Base-by-base conservation (phyloP, 495 filamentous ascomycete genomes). In the Podospora conica region DNA sequence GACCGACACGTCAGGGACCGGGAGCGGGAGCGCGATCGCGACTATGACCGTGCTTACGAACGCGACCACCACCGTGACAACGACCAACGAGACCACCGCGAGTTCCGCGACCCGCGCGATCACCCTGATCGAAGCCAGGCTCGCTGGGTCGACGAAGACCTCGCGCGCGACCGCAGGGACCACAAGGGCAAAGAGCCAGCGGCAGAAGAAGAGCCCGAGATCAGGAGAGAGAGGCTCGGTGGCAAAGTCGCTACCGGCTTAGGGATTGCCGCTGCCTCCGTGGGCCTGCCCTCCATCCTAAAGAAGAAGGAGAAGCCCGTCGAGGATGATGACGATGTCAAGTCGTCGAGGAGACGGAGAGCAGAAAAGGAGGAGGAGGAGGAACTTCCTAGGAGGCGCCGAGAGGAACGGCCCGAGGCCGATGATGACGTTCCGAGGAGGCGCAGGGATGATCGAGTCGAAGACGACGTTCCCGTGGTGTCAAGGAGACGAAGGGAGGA, bases 211-310 rank as follows among this genome's bases (percentile, higher is more conserved):
- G 73, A 75, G 11, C 67, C 55, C 24, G 70, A 78, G 18, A 70
- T 68, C 56, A 72, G 65, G 55, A 68, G 63, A 20, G 68, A 68
- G 23, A 73, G 71, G 65, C 29, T 69, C 4, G 72, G 71, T 55
- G 79, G 80, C 53, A 84, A 77, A 64, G 63, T 77, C 15, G 69
- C 73, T 9, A 65, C 73, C 9, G 80, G 78, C 0, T 61, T 79
- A 12, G 71, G 76, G 15, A 67, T 74, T 12, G 81, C 73, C 31
- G 80, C 78, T 22, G 76, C 76, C 0, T 69, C 77, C 15, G 57
- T 79, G 11, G 80, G 77, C n/a, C 69, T 82, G 20, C 63, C 63
- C 9, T 67, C 72, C 9, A 68, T 71, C 15, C 65, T 71, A 24
- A 71, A 70, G 65, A 71, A 73, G 24, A 78, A 75, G 24, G 75